Evolutionary conservation across 306 rosid species (phyloP), one percentile per base, ranked within the genome.

Genomic region (Fagus sylvatica): DNA sequence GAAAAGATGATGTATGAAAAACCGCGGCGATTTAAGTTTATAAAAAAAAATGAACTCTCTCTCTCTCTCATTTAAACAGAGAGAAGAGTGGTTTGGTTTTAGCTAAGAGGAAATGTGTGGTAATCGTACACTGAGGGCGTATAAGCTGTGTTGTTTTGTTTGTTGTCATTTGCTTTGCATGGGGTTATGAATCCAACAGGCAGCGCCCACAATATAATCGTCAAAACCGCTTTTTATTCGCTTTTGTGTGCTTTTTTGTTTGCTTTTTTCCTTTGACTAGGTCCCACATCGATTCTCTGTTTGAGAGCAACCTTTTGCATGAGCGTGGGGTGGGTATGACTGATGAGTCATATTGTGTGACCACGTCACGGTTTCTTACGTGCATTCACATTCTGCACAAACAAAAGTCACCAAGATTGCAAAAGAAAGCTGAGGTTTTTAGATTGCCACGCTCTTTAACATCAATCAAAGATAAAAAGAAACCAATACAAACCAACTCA

Each of bases 141-240:
- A 46, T 10, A 46, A 46, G 51, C 15, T 46, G 4, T 46, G 9
- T 46, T 46, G 51, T 39, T 72, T 2, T 73, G 3, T n/a, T 17
- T 17, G 9, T 34, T 54, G 15, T 6, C 61, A 5, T n/a, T 37
- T 51, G 30, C 22, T 12, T 41, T 42, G 55, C 68, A 74, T 57
- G 64, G 64, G 64, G 22, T 57, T 57, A 7, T 76, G 41, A 68
- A 73, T 73, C 57, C 79, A 75, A 67, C 53, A 64, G 84, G 85
- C 81, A 43, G 78, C 86, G 90, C 93, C 90, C 90, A 86, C 86
- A 72, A 84, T 83, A 89, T 81, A 6, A 41, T 5, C 69, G 68
- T 75, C 74, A 69, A 89, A 85, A 85, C 93, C 90, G 79, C 89
- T 79, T 64, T 60, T 46, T 37, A 19, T 15, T 46, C 51, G 51